phyloP scores from a whole-genome alignment of 2,329 filamentous ascomycete genomes.

The Periconia sp. region DNA sequence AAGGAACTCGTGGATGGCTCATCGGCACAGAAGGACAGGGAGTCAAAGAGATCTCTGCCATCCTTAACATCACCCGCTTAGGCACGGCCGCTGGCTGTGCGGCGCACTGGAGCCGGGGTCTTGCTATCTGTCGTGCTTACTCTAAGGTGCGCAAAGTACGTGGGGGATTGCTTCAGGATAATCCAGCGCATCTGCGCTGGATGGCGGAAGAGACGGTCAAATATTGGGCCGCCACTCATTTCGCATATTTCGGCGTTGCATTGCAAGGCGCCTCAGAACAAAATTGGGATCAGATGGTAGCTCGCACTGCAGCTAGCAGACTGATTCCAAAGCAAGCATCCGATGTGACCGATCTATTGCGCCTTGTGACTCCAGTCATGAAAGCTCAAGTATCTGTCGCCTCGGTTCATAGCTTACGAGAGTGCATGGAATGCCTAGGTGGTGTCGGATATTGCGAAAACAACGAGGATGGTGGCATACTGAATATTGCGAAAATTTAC shows the following conservation, averaged over 20 bases:
- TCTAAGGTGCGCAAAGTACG: slow-evolving; percentile 62
- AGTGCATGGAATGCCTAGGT: slow-evolving; percentile 69
- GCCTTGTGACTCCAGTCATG: slow-evolving; percentile 33
- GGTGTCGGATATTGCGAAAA: slow-evolving; percentile 71
- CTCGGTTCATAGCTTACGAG: slow-evolving; percentile 54
- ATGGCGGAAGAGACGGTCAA: slow-evolving; percentile 62
- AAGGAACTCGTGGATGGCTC: slow-evolving; percentile 54
- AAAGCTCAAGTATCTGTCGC: slow-evolving; percentile 34
- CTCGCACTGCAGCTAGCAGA: slow-evolving; percentile 21
- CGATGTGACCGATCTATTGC: slow-evolving; percentile 17
- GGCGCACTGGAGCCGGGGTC: slow-evolving; percentile 61
- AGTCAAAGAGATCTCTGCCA: slow-evolving; percentile 69
- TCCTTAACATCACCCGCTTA: slow-evolving; percentile 71
- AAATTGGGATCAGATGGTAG: slow-evolving; percentile 29
- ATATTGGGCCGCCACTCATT: slow-evolving; percentile 63
- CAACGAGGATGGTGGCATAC: slow-evolving; percentile 59
- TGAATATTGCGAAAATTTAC: slow-evolving; percentile 71
- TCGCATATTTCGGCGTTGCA: slow-evolving; percentile 61
- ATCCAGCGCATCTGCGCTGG: slow-evolving; percentile 63
- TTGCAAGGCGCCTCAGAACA: slow-evolving; percentile 64
- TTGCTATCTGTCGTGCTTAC: slow-evolving; percentile 65
- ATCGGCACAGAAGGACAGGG: slow-evolving; percentile 71
- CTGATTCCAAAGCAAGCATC: slow-evolving; percentile 29
- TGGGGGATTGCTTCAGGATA: slow-evolving; percentile 56
- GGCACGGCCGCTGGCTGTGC: slow-evolving; percentile 62